Base-by-base conservation (phyloP, 2,329 filamentous ascomycete species). In the Penicillium hordei region DNA sequence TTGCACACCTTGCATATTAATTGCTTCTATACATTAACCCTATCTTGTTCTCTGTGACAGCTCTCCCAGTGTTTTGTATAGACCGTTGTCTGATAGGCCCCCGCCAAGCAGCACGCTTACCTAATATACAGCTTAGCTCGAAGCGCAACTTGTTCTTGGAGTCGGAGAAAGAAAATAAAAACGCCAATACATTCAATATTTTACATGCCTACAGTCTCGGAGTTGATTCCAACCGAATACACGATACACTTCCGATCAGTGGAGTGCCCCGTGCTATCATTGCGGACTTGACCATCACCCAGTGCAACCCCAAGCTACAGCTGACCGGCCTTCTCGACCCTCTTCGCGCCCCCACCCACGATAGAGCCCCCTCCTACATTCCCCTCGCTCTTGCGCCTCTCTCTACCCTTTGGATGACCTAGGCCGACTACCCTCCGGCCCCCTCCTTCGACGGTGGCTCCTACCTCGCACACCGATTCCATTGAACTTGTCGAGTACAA, bases 401-500 rank as follows among this genome's bases (percentile, higher is more conserved):
- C 40, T 48, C 33, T 46, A 48, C 25, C 48, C 52, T 54, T 61
- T 60, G 54, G 23, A 55, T 60, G 54, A 58, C 39, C 36, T 27
- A 60, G 64, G 65, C 51, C 58, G 60, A 65, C 33, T 46, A 43
- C 40, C 38, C 38, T 52, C 57, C 63, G 61, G 58, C 60, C 52
- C 23, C 48, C 33, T 50, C 27, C 17, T 27, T 45, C 40, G 60
- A 69, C 62, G 53, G 67, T 66, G 68, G 65, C 65, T 64, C 57
- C 64, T 25, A 29, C 27, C 52, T 43, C 60, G 52, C 63, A 45
- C 38, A 64, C 38, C 48, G 65, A 70, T 60, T 68, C 66, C 52
- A 70, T 75, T 58, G 73, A 76, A 60, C 72, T 75, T 57, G 67
- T 64, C 63, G 62, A 70, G 43, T 64, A 69, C 59, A 48, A 63